Evolutionary conservation across 2,329 filamentous ascomycete species (phyloP).

Genomic region (Botrytis byssoidea): DNA sequence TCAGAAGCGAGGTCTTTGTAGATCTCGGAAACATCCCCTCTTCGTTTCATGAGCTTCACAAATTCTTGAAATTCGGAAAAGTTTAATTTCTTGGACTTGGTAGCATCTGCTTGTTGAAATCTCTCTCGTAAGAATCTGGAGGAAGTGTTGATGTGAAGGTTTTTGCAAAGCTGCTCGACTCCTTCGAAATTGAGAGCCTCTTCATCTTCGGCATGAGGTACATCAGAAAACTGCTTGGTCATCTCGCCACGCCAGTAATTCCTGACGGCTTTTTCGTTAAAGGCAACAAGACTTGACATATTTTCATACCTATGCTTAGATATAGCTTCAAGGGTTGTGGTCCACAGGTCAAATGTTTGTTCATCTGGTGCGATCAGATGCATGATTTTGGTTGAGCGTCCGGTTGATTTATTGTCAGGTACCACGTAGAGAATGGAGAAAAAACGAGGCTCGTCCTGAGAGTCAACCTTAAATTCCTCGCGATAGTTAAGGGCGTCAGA

Average conservation of each 20-base stretch:
- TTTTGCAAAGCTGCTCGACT: conserved; percentile 81
- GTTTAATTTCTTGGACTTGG: conserved; percentile 64
- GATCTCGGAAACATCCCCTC: conserved; percentile 75
- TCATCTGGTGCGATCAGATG: conserved; percentile 80
- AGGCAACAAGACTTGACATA: conserved; percentile 85
- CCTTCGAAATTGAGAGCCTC: conserved; percentile 75
- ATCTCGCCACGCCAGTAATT: conserved; percentile 87
- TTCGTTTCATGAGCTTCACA: conserved; percentile 76
- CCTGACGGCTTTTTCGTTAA: conserved; percentile 76
- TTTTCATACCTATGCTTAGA: conserved; percentile 83
- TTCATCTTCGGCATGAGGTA: conserved; percentile 52
- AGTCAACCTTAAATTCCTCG: conserved; percentile 72
- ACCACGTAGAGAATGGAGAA: conserved; percentile 88
- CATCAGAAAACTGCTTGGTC: conserved; percentile 61
- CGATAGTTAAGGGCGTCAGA: conserved; percentile 85
- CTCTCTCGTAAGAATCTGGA: conserved; percentile 69
- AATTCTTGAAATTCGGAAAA: conserved; percentile 83
- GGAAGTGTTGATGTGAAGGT: conserved; percentile 87
- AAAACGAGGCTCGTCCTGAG: conserved; percentile 68
- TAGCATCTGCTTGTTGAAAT: conserved; percentile 71
- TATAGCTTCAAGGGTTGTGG: conserved; percentile 77
- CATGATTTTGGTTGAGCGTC: conserved; percentile 69
- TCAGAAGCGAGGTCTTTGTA: conserved; percentile 63
- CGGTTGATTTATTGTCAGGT: conserved; percentile 69
- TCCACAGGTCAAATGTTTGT: conserved; percentile 75